Evolutionary conservation across 768 basidiomycete species (phyloP).

Genomic region (Tephrocybe rancida): DNA sequence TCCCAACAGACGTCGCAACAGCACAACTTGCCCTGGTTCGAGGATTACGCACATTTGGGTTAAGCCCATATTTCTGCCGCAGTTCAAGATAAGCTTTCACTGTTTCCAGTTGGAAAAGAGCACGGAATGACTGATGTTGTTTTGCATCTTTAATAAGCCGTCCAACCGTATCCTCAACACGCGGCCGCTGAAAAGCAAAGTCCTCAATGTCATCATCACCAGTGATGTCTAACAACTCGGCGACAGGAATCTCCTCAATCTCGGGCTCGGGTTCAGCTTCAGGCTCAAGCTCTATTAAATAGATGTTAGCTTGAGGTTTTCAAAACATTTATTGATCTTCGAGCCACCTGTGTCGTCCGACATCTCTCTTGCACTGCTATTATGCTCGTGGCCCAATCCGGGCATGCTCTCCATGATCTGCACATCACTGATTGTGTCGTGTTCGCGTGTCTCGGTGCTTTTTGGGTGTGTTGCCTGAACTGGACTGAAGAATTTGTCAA

Average conservation of each 20-base stretch:
- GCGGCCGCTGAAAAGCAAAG: not conserved
- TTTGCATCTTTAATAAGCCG: conserved; percentile 12
- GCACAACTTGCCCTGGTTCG: not conserved
- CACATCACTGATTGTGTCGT: too few species aligned
- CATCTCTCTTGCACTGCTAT: too few species aligned
- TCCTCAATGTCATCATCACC: not conserved
- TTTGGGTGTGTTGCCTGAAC: too few species aligned
- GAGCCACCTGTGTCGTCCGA: too few species aligned
- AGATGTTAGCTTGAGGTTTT: not conserved
- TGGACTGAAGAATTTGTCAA: too few species aligned
- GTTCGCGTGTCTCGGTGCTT: too few species aligned
- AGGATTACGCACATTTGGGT: conserved; percentile 9
- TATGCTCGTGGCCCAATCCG: too few species aligned
- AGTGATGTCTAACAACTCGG: not conserved
- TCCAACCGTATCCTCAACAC: not conserved
- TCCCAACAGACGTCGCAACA: not conserved
- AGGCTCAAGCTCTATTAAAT: not conserved
- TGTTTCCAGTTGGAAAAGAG: conserved; percentile 14
- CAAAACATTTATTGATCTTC: too few species aligned
- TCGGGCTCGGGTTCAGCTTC: not conserved
- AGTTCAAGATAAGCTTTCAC: conserved; percentile 15
- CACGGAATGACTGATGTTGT: conserved; percentile 8
- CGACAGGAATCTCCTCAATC: not conserved
- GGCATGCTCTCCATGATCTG: too few species aligned
- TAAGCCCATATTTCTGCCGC: not conserved